Evolutionary conservation across 108 stramenopile genomes (phyloP).

Genomic region (Nitzschia sp.): DNA sequence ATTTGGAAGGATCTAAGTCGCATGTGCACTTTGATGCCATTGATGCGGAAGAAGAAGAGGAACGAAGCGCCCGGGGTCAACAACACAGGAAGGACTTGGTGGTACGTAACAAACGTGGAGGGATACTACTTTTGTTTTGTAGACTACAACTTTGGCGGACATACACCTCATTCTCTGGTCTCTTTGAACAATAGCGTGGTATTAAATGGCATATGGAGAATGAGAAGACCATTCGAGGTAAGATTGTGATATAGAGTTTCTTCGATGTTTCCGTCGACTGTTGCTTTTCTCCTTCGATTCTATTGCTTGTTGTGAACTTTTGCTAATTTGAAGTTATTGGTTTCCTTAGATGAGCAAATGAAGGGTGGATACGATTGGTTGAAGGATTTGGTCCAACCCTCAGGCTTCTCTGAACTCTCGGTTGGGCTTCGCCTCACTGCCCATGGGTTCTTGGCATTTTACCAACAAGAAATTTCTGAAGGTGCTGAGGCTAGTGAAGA

Average conservation of each 20-base stretch:
- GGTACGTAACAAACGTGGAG: neutral
- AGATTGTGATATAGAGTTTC: neutral
- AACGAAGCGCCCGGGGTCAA: slow-evolving; percentile 17
- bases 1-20: neutral
- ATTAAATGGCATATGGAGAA: slow-evolving; percentile 21
- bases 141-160: neutral
- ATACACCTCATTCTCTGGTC: neutral
- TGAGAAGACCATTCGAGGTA: slow-evolving; percentile 13
- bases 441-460: slow-evolving; percentile 23
- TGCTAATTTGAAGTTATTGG: neutral
- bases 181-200: neutral
- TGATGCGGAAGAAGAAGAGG: slow-evolving; percentile 22
- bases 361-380: slow-evolving; percentile 17
- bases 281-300: too few species aligned
- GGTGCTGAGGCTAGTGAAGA: neutral
- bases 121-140: neutral
- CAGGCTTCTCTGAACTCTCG: neutral
- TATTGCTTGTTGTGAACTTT: neutral
- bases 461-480: neutral
- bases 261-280: neutral
- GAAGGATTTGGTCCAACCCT: neutral
- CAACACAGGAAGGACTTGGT: slow-evolving; percentile 26
- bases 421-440: slow-evolving; percentile 10
- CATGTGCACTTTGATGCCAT: slow-evolving; percentile 15
- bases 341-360: slow-evolving; percentile 10